Conservation (phyloP, 2,329 filamentous ascomycete genomes). For the Rasamsonia emersonii region DNA sequence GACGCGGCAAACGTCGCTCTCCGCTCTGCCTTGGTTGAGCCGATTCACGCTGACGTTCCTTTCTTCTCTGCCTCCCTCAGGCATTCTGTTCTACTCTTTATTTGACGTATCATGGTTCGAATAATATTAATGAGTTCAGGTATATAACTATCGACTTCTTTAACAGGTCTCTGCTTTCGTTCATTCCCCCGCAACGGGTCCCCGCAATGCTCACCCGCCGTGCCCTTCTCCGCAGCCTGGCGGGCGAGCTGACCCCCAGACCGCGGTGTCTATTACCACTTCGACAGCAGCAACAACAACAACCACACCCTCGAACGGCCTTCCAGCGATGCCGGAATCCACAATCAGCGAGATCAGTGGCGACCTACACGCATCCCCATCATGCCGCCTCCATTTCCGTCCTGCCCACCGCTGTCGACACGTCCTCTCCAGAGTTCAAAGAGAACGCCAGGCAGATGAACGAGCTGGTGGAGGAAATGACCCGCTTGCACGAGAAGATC, state of each 20-base stretch:
- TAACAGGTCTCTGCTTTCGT: neutral
- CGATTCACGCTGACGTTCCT: conserved; percentile 14
- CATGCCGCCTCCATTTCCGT: conserved; percentile 78
- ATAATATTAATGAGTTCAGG: neutral
- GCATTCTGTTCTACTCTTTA: neutral
- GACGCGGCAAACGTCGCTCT: conserved; percentile 38
- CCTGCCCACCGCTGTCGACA: conserved; percentile 67
- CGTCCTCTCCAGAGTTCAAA: conserved; percentile 65
- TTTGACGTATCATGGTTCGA: neutral
- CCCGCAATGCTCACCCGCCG: conserved; percentile 16
- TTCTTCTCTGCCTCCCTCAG: conserved; percentile 3
- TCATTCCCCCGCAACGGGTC: conserved; percentile 10
- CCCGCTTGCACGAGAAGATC: conserved; percentile 60
- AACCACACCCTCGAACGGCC: conserved; percentile 4
- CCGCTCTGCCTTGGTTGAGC: conserved; percentile 4
- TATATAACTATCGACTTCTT: neutral
- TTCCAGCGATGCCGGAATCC: conserved; percentile 2
- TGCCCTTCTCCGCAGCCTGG: conserved; percentile 31
- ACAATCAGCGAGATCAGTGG: conserved; percentile 40
- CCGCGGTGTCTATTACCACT: conserved; percentile 11
- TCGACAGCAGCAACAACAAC: conserved; percentile 15
- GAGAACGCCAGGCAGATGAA: conserved; percentile 75
- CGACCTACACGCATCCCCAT: conserved; percentile 70
- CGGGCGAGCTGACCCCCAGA: conserved; percentile 17
- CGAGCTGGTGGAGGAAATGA: conserved; percentile 60